A percentile compares a stretch with the other conserved stretches of the same genome.
These are phyloP conservation scores for Zalaria obscura DNA, from an alignment of 2,329 filamentous ascomycete genomes.

Conservation along the genomic window DNA sequence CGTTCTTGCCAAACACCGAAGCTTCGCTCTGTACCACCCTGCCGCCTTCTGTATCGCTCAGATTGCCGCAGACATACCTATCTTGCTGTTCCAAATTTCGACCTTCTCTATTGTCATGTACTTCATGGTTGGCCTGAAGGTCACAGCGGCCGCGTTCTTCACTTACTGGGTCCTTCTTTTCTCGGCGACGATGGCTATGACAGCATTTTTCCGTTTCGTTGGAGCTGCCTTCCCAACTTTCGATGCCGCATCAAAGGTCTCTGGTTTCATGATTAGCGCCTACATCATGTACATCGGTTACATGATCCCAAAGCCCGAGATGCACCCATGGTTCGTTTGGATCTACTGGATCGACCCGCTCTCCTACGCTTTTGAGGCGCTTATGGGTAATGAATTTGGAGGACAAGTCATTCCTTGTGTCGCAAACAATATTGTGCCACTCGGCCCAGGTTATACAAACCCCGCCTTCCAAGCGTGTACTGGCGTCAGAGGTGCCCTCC, in stretches of 20 bases:
- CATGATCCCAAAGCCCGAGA: slow-evolving; percentile 16
- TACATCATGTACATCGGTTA: slow-evolving; percentile 20
- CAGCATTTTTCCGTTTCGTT: slow-evolving; percentile 29
- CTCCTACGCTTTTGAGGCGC: slow-evolving; percentile 19
- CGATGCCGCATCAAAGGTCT: slow-evolving; percentile 16
- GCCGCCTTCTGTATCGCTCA: slow-evolving; percentile 37
- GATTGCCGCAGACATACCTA: slow-evolving; percentile 36
- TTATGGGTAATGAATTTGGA: slow-evolving; percentile 42
- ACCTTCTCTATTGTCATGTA: slow-evolving; percentile 8
- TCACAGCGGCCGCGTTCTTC: slow-evolving; percentile 42
- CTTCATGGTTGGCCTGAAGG: slow-evolving; percentile 17
- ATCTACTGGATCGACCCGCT: slow-evolving; percentile 34
- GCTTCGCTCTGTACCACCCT: slow-evolving; percentile 24
- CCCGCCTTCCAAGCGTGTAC: slow-evolving; percentile 21
- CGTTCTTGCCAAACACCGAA: slow-evolving; percentile 30
- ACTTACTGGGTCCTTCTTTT: slow-evolving; percentile 42
- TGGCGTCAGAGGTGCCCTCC: slow-evolving; percentile 41
- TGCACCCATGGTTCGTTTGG: slow-evolving; percentile 39
- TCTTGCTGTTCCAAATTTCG: slow-evolving; percentile 38
- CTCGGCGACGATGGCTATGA: slow-evolving; percentile 28
- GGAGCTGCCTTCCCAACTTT: slow-evolving; percentile 18
- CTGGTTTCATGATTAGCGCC: slow-evolving; percentile 14
- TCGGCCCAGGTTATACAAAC: slow-evolving; percentile 25
- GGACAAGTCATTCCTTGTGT: slow-evolving; percentile 43
- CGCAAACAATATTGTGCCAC: slow-evolving; percentile 23